phyloP scores from a whole-genome alignment of 257 asterid species.

The Leptodermis oblonga region DNA sequence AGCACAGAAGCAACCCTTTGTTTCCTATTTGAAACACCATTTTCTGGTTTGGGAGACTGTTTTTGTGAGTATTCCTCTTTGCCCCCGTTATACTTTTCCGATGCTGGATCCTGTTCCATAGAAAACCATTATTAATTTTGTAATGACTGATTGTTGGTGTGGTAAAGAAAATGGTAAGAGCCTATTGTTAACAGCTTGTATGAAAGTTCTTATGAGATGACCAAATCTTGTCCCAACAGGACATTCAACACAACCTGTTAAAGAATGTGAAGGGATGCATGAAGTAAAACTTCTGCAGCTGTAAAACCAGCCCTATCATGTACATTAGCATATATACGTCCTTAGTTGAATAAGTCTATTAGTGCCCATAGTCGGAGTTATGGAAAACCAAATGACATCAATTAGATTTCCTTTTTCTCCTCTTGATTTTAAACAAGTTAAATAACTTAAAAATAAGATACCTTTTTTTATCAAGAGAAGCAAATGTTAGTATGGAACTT shows the following conservation, averaged over 20 bases:
- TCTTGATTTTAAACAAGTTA: background rate
- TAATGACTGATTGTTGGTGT: background rate
- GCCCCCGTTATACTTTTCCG: slow-evolving; percentile 34
- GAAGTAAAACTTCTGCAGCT: background rate
- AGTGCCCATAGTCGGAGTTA: background rate
- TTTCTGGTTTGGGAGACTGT: slow-evolving; percentile 22
- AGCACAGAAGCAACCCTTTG: slow-evolving; percentile 29
- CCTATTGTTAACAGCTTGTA: background rate
- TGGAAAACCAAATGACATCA: background rate
- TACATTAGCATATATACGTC: background rate
- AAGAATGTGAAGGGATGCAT: background rate
- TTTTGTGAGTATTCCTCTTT: slow-evolving; percentile 28
- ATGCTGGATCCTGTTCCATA: slow-evolving; percentile 44
- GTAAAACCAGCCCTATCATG: background rate
- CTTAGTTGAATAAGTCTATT: background rate
- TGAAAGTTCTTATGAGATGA: background rate
- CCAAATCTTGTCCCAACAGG: background rate
- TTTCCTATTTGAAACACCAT: slow-evolving; percentile 30
- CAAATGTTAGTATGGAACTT: background rate
- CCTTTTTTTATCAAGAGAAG: background rate
- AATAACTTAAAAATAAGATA: background rate
- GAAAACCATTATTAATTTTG: slow-evolving; percentile 1
- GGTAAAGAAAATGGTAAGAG: background rate
- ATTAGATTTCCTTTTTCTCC: too few relatives aligned
- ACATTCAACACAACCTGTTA: background rate